These are phyloP conservation scores for Penicillium rolfsii DNA, from an alignment of 2,329 filamentous ascomycete genomes.

Conservation along the genomic window DNA sequence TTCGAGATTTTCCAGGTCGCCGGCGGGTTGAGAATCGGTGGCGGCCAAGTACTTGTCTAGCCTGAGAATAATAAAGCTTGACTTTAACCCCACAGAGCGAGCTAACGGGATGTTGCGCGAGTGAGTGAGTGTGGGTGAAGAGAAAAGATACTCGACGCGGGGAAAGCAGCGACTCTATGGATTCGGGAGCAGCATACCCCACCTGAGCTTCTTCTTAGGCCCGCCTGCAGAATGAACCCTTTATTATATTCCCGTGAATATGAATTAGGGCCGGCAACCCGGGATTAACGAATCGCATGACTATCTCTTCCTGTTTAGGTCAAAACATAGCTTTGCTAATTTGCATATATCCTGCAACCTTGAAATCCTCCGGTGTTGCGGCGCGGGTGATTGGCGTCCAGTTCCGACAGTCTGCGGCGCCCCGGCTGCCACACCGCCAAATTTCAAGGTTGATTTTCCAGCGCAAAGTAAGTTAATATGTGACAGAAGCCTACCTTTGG, in stretches of 20 bases:
- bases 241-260: not conserved
- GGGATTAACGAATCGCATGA: not conserved
- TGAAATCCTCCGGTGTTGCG: not conserved
- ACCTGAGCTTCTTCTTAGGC: slow-evolving; percentile 10
- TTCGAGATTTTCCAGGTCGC: not conserved
- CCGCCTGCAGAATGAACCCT: not conserved
- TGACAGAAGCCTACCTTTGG: no score
- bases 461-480: no score
- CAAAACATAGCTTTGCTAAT: not conserved
- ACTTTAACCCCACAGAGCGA: not conserved
- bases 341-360: not conserved
- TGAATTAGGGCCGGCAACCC: not conserved
- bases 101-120: not conserved
- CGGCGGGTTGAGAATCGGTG: not conserved
- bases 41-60: not conserved
- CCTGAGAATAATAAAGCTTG: not conserved
- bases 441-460: not conserved
- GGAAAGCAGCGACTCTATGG: slow-evolving; percentile 14
- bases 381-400: not conserved
- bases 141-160: slow-evolving; percentile 15
- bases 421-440: not conserved
- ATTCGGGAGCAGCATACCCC: slow-evolving; percentile 8
- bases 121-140: not conserved
- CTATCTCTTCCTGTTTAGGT: not conserved
- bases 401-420: not conserved